Evolutionary conservation across 148 eudicot genomes (phyloP).

Genomic region (Dysphania ambrosioides): DNA sequence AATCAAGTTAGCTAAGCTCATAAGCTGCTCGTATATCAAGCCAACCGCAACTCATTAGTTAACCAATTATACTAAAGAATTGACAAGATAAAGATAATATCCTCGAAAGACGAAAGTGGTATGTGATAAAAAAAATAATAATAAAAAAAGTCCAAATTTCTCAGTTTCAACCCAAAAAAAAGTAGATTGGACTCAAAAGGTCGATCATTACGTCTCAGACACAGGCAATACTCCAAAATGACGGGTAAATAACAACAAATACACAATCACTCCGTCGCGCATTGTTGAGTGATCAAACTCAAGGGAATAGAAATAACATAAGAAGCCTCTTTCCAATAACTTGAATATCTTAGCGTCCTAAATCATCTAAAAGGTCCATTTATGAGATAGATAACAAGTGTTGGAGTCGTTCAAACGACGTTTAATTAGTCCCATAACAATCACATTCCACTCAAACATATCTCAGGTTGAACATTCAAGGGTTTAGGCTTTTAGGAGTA

Average conservation of each 20-base stretch:
- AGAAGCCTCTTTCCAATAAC: background rate
- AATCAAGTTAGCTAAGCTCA: too few relatives aligned
- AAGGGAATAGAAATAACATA: background rate
- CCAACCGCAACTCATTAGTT: background rate
- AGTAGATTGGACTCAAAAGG: background rate
- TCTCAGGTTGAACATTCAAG: background rate
- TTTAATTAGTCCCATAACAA: background rate
- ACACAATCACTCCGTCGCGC: background rate
- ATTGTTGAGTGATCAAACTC: background rate
- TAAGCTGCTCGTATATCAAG: background rate
- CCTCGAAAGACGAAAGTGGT: background rate
- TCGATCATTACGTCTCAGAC: background rate
- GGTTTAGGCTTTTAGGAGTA: slow-evolving; percentile 2
- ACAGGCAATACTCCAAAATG: background rate
- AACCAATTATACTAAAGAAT: background rate
- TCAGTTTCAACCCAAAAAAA: background rate
- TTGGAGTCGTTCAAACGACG: background rate
- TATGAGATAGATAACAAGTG: background rate
- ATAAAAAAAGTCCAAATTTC: background rate
- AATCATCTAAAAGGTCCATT: background rate
- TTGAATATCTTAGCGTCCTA: background rate
- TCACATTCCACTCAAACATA: background rate
- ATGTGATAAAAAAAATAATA: background rate
- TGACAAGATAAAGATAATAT: background rate
- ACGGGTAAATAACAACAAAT: background rate